A percentile compares a stretch with the other conserved stretches of the same genome.
Conservation (phyloP, 2,329 filamentous ascomycete genomes). For the Colletotrichum sp. region DNA sequence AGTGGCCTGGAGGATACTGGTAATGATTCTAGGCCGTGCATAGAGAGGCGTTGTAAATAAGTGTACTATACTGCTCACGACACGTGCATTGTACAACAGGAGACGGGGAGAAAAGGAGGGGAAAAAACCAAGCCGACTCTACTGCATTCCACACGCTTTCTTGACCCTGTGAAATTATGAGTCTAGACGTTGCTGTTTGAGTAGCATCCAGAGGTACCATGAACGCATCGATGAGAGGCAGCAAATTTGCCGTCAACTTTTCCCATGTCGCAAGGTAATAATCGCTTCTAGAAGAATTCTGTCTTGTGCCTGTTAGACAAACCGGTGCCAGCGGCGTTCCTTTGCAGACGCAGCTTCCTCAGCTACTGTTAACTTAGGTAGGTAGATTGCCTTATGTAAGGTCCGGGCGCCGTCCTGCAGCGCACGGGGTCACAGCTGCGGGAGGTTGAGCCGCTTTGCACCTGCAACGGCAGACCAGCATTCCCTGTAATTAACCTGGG, state of each 20-base stretch:
- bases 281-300: not conserved
- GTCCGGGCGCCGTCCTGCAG: conserved; percentile 15
- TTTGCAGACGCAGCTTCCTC: not conserved
- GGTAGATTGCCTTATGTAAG: conserved; percentile 12
- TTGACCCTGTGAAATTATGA: not conserved
- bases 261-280: not conserved
- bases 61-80: conserved; percentile 18
- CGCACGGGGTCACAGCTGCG: conserved; percentile 30
- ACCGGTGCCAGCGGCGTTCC: not conserved
- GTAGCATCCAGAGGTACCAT: not conserved
- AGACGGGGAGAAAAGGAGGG: not conserved
- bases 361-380: not conserved
- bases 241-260: not conserved
- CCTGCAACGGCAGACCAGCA: conserved; percentile 9
- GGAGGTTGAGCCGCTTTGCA: conserved; percentile 20
- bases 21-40: not conserved
- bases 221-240: not conserved
- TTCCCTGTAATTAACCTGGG: conserved; percentile 6
- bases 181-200: not conserved
- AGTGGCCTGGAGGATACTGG: not conserved
- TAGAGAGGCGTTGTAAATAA: conserved; percentile 16
- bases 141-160: not conserved
- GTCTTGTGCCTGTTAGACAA: not conserved
- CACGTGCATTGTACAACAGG: conserved; percentile 18
- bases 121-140: not conserved